Base-by-base conservation (phyloP, 768 basidiomycete species). In the Mycena floridula region DNA sequence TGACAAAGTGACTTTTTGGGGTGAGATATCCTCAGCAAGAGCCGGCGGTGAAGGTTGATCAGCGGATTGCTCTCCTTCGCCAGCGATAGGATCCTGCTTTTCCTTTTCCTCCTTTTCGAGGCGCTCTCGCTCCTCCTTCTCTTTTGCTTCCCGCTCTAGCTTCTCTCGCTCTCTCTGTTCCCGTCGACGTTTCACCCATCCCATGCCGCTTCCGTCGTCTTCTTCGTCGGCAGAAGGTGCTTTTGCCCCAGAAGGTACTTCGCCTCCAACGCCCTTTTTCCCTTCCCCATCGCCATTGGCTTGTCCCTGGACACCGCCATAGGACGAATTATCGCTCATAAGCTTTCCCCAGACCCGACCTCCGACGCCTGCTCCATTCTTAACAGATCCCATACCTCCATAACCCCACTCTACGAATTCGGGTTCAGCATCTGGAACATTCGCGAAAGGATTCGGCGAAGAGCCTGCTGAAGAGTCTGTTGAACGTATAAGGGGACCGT, bases 321-420 rank as follows among this genome's bases (percentile, higher is more conserved):
- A 39, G 22, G n/a, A n/a, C 22, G 38, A 13, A 39, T 42, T 23
- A 5, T 49, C 52, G 37, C 63, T 60, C 44, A 68, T 65, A 5
- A 73, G 35, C 21, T 63, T 51, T 22, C 59, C 66, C 67, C 63
- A 72, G 25, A 54, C 47, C 20, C 54, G 55, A 12, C 57, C 63
- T 9, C 65, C 63, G 35, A 64, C 68, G 1, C 66, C 66, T 36
- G 64, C 63, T 38, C 56, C 69, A 3, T 69, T 69, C 23, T 64
- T 65, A 0, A 76, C 73, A 26, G 74, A 76, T 22, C 90, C 90
- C 83, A 91, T 84, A 2, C 87, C 87, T 25, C 87, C 87, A 46
- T 85, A 88, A 0, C 91, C 91, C 91, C 91, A 94, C 61, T 94
- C 91, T 13, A 91, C 88, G 53, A 94, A 94, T 57, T 85, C 85